These are phyloP conservation scores for Trypanosoma theileri DNA, from an alignment of 208 protist genomes.

Conservation along the genomic window DNA sequence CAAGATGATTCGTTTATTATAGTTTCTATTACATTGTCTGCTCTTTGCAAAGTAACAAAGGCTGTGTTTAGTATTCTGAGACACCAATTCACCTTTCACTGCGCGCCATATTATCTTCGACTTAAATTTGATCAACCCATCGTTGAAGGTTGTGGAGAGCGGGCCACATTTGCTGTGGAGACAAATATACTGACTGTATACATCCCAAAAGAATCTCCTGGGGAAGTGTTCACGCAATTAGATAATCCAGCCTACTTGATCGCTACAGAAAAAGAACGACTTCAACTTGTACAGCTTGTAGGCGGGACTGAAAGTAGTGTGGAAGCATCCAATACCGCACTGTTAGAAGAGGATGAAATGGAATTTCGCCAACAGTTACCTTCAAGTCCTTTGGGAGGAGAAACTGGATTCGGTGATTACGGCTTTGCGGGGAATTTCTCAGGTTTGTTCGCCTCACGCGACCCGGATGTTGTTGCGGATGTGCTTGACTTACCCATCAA, in stretches of 20 bases:
- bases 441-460: slow-evolving; percentile 62
- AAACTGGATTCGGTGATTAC: slow-evolving; percentile 37
- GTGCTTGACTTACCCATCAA: slow-evolving; percentile 46
- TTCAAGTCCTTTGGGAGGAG: neutral
- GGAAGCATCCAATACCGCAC: neutral
- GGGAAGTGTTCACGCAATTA: slow-evolving; percentile 74
- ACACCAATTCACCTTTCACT: slow-evolving; percentile 88
- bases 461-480: slow-evolving; percentile 59
- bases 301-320: neutral
- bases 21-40: slow-evolving; percentile 68
- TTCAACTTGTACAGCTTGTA: slow-evolving; percentile 46
- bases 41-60: slow-evolving; percentile 75
- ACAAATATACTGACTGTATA: slow-evolving; percentile 69
- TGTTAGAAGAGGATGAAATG: slow-evolving; percentile 52
- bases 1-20: slow-evolving; percentile 86
- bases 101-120: slow-evolving; percentile 87
- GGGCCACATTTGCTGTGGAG: slow-evolving; percentile 81
- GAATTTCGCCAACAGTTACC: slow-evolving; percentile 65
- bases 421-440: slow-evolving; percentile 83
- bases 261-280: slow-evolving; percentile 77
- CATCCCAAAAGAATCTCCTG: slow-evolving; percentile 75
- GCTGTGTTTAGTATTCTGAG: slow-evolving; percentile 81
- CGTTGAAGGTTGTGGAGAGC: slow-evolving; percentile 68
- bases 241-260: slow-evolving; percentile 88
- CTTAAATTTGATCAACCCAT: slow-evolving; percentile 83